phyloP scores from a whole-genome alignment of 164 flowering plant genomes.

The Hamamelis virginiana region DNA sequence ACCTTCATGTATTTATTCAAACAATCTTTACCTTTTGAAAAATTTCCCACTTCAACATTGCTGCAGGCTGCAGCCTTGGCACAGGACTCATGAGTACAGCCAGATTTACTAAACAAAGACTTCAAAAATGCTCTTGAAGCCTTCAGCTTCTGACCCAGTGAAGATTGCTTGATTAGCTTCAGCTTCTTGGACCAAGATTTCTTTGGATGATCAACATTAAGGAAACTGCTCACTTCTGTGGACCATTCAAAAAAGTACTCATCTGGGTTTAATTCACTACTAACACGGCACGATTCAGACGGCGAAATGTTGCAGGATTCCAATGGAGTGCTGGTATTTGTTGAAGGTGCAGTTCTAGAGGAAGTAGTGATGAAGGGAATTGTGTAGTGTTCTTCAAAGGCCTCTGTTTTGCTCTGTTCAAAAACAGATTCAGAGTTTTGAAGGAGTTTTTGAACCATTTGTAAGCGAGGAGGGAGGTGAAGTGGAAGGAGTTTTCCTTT shows the following conservation, averaged over 20 bases:
- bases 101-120: constrained; percentile 64
- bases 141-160: constrained; percentile 52
- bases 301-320: constrained; percentile 66
- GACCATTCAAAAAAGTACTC: constrained; percentile 65
- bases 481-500: constrained; percentile 90
- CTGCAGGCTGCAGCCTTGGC: constrained; percentile 34
- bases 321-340: constrained; percentile 34
- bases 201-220: constrained; percentile 24
- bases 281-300: constrained; percentile 57
- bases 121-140: constrained; percentile 62
- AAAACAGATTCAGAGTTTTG: constrained; percentile 24
- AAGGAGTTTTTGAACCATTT: constrained; percentile 71
- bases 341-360: constrained; percentile 9
- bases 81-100: constrained; percentile 41
- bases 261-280: constrained; percentile 60
- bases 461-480: constrained; percentile 77
- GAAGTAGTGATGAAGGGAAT: constrained; percentile 17
- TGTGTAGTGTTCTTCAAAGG: constrained; percentile 16
- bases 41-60: constrained; percentile 20
- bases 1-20: constrained; percentile 40
- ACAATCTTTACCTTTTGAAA: constrained; percentile 31
- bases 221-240: constrained; percentile 32
- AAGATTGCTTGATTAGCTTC: constrained; percentile 50
- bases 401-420: constrained; percentile 14
- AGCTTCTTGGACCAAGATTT: constrained; percentile 59